Evolutionary conservation across 805 yeast species (phyloP).

Genomic region (Metschnikowia anglica): DNA sequence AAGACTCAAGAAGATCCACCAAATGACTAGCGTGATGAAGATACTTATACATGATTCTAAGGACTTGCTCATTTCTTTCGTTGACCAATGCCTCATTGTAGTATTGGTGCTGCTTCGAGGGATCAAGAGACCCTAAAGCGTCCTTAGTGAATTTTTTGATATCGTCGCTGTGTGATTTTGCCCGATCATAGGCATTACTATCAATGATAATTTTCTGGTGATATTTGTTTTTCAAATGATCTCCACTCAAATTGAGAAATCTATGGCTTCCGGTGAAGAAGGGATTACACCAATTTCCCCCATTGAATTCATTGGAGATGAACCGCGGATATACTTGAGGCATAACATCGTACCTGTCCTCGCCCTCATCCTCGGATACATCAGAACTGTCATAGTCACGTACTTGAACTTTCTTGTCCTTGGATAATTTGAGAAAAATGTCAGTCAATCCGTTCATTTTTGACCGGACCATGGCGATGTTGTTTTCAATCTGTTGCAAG

Average conservation of each 20-base stretch:
- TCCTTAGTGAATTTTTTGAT: constrained; percentile 42
- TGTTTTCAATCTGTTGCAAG: constrained; percentile 39
- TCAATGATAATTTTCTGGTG: constrained; percentile 51
- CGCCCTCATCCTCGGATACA: constrained; percentile 35
- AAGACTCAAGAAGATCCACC: constrained; percentile 55
- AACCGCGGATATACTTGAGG: constrained; percentile 75
- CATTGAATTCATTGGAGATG: constrained; percentile 62
- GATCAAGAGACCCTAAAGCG: constrained; percentile 41
- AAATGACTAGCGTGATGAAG: constrained; percentile 49
- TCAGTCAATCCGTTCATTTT: constrained; percentile 31
- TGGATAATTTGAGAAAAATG: constrained; percentile 33
- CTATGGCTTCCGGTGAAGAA: constrained; percentile 46
- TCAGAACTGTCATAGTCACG: constrained; percentile 42
- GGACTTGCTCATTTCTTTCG: constrained; percentile 52
- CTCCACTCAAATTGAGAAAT: constrained; percentile 43
- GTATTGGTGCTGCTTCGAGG: constrained; percentile 34
- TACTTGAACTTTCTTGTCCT: constrained; percentile 30
- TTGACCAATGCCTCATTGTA: constrained; percentile 34
- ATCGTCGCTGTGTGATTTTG: constrained; percentile 38
- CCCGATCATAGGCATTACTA: constrained; percentile 42
- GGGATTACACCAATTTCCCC: constrained; percentile 79
- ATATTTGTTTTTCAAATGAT: constrained; percentile 40
- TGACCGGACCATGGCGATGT: constrained; percentile 36
- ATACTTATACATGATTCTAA: constrained; percentile 53
- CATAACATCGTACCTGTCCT: constrained; percentile 37